Conservation (phyloP, 108 stramenopile species). For the Skeletonema potamos region DNA sequence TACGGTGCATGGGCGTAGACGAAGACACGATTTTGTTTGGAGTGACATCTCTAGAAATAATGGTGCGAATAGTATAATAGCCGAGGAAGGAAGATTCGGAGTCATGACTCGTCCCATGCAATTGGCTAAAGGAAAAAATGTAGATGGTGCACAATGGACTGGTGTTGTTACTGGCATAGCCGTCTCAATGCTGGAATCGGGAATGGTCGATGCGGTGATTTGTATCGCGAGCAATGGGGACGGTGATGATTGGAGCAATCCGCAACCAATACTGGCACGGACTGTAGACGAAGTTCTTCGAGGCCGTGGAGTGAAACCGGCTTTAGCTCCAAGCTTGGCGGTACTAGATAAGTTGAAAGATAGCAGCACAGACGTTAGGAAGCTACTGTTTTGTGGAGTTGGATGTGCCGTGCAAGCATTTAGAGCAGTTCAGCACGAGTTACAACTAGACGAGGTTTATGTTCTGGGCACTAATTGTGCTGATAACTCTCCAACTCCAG, state of each 20-base stretch:
- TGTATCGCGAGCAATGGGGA: slow-evolving; percentile 58
- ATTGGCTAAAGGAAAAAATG: slow-evolving; percentile 57
- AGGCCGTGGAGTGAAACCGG: slow-evolving; percentile 82
- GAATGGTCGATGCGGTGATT: slow-evolving; percentile 73
- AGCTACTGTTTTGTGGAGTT: slow-evolving; percentile 79
- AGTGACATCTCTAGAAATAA: slow-evolving; percentile 2
- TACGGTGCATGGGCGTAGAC: slow-evolving; percentile 58
- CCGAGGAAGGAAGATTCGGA: slow-evolving; percentile 76
- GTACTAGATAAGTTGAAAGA: slow-evolving; percentile 68
- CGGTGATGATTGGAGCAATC: slow-evolving; percentile 46
- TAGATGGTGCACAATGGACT: slow-evolving; percentile 74
- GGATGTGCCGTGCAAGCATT: slow-evolving; percentile 86
- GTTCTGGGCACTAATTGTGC: slow-evolving; percentile 84
- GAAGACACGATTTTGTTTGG: slow-evolving; percentile 52
- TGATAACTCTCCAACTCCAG: slow-evolving; percentile 76
- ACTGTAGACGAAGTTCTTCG: slow-evolving; percentile 59
- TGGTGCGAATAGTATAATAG: slow-evolving; percentile 6
- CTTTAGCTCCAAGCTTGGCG: slow-evolving; percentile 69
- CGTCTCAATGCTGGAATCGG: slow-evolving; percentile 64
- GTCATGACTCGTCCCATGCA: slow-evolving; percentile 65
- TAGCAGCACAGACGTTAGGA: slow-evolving; percentile 62
- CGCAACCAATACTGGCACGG: slow-evolving; percentile 70
- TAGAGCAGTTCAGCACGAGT: slow-evolving; percentile 63
- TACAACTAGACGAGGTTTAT: slow-evolving; percentile 69
- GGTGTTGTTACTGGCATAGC: slow-evolving; percentile 77